These are phyloP conservation scores for Phlebopus sp. DNA, from an alignment of 1,284 basidiomycete species.

Conservation along the genomic window DNA sequence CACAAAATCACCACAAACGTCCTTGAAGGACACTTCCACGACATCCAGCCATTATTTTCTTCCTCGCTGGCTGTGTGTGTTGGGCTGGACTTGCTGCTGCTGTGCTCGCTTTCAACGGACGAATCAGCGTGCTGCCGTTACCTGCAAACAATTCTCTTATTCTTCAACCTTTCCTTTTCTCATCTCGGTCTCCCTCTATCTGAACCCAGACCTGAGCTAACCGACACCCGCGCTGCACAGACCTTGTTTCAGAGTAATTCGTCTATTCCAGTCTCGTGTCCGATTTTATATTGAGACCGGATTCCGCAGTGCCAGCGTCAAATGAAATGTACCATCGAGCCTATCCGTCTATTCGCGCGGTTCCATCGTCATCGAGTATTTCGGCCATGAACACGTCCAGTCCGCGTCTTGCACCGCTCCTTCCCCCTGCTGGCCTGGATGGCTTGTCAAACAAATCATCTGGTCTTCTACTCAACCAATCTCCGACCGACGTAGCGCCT, in stretches of 20 bases:
- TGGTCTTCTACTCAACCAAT: constrained; percentile 33
- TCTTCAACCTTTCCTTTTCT: too few species aligned
- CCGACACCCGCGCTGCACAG: neutral
- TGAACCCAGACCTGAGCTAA: too few species aligned
- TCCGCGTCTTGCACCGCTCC: constrained; percentile 37
- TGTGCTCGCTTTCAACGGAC: too few species aligned
- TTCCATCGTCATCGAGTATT: constrained; percentile 37
- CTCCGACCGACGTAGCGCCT: constrained; percentile 27
- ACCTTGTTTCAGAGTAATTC: constrained; percentile 21
- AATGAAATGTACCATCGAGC: constrained; percentile 43
- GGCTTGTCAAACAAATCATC: constrained; percentile 30
- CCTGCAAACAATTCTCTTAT: too few species aligned
- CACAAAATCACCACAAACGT: constrained; percentile 1
- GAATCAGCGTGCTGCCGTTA: constrained; percentile 8
- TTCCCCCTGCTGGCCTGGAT: constrained; percentile 34
- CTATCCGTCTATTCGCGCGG: constrained; percentile 38
- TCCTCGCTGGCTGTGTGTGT: neutral
- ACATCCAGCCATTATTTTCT: constrained; percentile 1
- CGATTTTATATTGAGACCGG: constrained; percentile 13
- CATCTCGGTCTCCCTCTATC: too few species aligned
- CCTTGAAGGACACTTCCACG: too few species aligned
- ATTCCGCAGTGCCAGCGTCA: constrained; percentile 30
- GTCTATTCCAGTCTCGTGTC: neutral
- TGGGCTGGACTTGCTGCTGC: neutral
- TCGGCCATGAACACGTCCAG: constrained; percentile 21